These are phyloP conservation scores for Orychophragmus violaceus DNA, from an alignment of 345 rosid species.

Conservation along the genomic window DNA sequence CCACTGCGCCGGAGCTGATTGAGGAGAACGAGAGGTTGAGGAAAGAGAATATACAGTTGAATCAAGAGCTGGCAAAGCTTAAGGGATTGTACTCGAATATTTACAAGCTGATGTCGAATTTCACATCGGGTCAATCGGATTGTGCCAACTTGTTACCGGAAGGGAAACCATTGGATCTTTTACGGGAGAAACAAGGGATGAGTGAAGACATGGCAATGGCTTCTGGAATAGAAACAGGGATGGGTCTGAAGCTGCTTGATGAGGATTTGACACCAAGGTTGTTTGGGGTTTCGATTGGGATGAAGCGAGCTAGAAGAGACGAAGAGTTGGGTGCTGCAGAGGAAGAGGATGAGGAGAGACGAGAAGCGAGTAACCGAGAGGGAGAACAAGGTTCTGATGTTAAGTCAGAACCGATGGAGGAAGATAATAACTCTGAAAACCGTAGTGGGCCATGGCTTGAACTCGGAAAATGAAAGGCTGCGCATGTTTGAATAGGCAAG, in stretches of 20 bases:
- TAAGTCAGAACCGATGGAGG: constrained; percentile 64
- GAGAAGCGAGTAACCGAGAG: not conserved
- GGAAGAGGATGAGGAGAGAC: constrained; percentile 21
- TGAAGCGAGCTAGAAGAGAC: constrained; percentile 55
- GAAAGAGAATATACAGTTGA: constrained; percentile 62
- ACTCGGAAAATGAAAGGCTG: constrained; percentile 51
- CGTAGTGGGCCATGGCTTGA: constrained; percentile 56
- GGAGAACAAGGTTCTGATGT: constrained; percentile 34
- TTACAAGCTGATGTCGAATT: constrained; percentile 53
- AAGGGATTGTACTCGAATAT: constrained; percentile 63
- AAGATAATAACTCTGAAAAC: constrained; percentile 35
- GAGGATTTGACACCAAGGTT: constrained; percentile 50
- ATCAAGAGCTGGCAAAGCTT: constrained; percentile 57
- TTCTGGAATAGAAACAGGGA: not conserved
- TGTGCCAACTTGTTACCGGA: constrained; percentile 24
- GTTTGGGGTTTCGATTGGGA: constrained; percentile 83
- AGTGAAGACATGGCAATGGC: constrained; percentile 18
- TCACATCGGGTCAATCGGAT: constrained; percentile 45
- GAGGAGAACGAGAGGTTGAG: constrained; percentile 82
- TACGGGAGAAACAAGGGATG: constrained; percentile 35
- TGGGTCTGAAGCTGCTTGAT: constrained; percentile 18
- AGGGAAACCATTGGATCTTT: constrained; percentile 41
- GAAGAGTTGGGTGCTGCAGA: constrained; percentile 38
- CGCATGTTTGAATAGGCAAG: constrained; percentile 1
- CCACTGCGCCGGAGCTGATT: constrained; percentile 60